Percentiles rank a stretch among this genome's conserved stretches.
phyloP scores from a whole-genome alignment of 2,329 filamentous ascomycete species.

The Pseudomassariella vexata region DNA sequence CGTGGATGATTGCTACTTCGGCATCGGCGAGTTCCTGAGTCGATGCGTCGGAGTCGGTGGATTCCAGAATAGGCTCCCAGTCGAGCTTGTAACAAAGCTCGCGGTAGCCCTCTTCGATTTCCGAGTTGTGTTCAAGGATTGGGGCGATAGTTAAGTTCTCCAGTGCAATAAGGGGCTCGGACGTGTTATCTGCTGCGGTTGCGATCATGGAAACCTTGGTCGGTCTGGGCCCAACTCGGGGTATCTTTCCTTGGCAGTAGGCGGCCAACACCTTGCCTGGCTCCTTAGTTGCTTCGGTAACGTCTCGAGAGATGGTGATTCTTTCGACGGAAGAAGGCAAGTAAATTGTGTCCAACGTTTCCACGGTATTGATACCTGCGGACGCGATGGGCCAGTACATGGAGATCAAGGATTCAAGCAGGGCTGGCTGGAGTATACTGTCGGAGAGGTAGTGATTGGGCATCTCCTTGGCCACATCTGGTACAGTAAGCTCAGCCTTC shows the following conservation, averaged over 20 bases:
- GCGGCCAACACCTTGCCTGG: slow-evolving; percentile 26
- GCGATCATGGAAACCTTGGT: slow-evolving; percentile 31
- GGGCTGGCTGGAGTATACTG: slow-evolving; percentile 29
- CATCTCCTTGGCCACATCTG: slow-evolving; percentile 33
- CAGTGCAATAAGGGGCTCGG: slow-evolving; percentile 28
- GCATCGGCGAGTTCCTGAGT: slow-evolving; percentile 15
- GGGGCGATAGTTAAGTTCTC: slow-evolving; percentile 33
- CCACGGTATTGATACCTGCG: slow-evolving; percentile 20
- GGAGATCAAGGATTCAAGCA: slow-evolving; percentile 34
- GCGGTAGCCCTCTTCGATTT: slow-evolving; percentile 24
- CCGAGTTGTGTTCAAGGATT: slow-evolving; percentile 28
- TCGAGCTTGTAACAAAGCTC: slow-evolving; percentile 40
- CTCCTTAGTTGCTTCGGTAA: slow-evolving; percentile 18
- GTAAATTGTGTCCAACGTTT: slow-evolving; percentile 33
- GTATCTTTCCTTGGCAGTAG: slow-evolving; percentile 27
- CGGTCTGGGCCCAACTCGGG: slow-evolving; percentile 22
- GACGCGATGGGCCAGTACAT: slow-evolving; percentile 34
- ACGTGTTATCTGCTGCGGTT: slow-evolving; percentile 16
- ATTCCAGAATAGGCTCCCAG: slow-evolving; percentile 35
- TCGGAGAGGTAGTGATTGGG: slow-evolving; percentile 27
- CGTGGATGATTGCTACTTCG: slow-evolving; percentile 32
- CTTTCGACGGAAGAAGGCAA: slow-evolving; percentile 34
- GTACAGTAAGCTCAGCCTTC: slow-evolving; percentile 26
- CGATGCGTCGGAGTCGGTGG: slow-evolving; percentile 14
- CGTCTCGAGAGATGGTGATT: slow-evolving; percentile 27